Conservation (phyloP, 2,329 filamentous ascomycete species). For the Westerdykella aurantiaca region DNA sequence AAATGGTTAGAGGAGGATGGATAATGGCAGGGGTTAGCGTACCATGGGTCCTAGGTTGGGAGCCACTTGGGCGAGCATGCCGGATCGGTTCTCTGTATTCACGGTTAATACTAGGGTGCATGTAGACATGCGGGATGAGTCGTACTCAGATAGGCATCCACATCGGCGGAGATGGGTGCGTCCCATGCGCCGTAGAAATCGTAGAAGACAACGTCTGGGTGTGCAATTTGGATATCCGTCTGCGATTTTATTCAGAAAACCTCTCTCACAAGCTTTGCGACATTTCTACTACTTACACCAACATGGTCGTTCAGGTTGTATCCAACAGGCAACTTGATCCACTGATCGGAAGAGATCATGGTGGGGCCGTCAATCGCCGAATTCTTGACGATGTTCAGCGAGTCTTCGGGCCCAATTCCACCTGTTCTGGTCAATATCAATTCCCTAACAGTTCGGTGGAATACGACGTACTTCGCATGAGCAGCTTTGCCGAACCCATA, state of each 20-base stretch:
- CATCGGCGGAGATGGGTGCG: constrained; percentile 35
- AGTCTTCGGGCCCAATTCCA: constrained; percentile 57
- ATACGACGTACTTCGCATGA: constrained; percentile 50
- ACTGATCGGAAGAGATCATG: constrained; percentile 38
- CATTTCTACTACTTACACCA: constrained; percentile 30
- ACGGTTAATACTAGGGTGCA: constrained; percentile 1
- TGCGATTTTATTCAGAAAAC: constrained; percentile 10
- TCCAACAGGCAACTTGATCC: constrained; percentile 46
- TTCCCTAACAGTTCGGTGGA: constrained; percentile 1
- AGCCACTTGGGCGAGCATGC: constrained; percentile 56
- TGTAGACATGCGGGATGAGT: not conserved
- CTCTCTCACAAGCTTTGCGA: not conserved
- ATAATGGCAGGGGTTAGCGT: not conserved
- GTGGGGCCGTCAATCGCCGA: constrained; percentile 36
- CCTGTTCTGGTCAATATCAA: constrained; percentile 5
- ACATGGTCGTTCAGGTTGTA: constrained; percentile 46
- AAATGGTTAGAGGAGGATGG: not conserved
- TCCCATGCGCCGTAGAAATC: constrained; percentile 58
- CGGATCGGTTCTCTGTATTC: constrained; percentile 39
- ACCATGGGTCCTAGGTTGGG: constrained; percentile 56
- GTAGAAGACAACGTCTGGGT: constrained; percentile 51
- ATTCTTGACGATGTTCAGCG: constrained; percentile 39
- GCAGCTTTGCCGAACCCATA: constrained; percentile 60
- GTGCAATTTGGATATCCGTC: constrained; percentile 46
- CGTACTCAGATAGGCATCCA: constrained; percentile 32